These are phyloP conservation scores for Thraustochytrium striatum DNA, from an alignment of 352 stramenopile species.

Conservation along the genomic window DNA sequence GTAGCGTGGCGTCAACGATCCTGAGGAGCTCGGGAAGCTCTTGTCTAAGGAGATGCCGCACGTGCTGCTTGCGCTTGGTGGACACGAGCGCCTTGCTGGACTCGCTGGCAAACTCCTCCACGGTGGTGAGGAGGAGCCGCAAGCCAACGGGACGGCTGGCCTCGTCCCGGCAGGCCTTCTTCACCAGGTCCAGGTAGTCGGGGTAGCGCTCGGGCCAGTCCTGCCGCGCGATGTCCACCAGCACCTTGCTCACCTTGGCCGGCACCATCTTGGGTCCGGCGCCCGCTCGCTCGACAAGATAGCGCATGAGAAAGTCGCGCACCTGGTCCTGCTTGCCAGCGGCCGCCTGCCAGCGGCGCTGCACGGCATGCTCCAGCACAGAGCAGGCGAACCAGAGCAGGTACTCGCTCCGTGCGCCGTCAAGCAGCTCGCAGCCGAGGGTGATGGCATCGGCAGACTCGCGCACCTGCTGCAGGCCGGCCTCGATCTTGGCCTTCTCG, in stretches of 20 bases:
- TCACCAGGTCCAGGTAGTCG: background rate
- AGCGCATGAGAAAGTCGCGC: background rate
- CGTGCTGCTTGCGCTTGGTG: background rate
- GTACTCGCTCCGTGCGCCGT: background rate
- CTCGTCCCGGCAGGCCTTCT: slow-evolving; percentile 2
- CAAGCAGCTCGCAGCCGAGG: slow-evolving; percentile 2
- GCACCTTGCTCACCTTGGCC: slow-evolving; percentile 20
- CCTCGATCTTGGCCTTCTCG: slow-evolving; percentile 4
- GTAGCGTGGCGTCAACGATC: background rate
- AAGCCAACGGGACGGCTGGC: background rate
- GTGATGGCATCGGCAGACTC: background rate
- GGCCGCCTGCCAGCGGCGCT: background rate
- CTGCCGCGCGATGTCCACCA: slow-evolving; percentile 36
- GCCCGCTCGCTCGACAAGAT: background rate
- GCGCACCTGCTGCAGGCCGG: background rate
- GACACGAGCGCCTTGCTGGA: background rate
- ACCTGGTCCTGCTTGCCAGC: background rate
- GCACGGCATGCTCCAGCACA: slow-evolving; percentile 8
- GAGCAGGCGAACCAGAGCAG: slow-evolving; percentile 14
- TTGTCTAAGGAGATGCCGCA: background rate
- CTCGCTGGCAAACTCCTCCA: slow-evolving; percentile 21
- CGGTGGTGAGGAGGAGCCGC: slow-evolving; percentile 3
- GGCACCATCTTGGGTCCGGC: background rate
- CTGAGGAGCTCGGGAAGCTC: background rate
- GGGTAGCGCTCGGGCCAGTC: slow-evolving; percentile 36